phyloP scores from a whole-genome alignment of 2,329 filamentous ascomycete genomes.

The Epichloe baconii region DNA sequence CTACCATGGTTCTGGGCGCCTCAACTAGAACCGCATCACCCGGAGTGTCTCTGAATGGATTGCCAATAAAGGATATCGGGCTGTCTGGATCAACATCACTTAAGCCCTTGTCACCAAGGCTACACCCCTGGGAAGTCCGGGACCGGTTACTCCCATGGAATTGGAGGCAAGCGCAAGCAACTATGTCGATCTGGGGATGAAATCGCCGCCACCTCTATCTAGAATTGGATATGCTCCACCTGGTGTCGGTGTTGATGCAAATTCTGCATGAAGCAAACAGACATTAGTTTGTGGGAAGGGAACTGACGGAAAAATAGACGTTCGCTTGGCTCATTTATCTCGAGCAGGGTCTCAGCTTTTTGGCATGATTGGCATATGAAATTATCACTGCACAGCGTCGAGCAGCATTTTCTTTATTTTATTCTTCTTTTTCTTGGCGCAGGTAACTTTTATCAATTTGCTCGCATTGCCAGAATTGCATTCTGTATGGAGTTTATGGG shows the following conservation, averaged over 20 bases:
- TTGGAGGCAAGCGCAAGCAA: conserved; percentile 28
- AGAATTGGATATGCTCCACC: background rate
- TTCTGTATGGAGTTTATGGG: background rate
- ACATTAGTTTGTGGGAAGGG: background rate
- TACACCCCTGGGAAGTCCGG: conserved; percentile 44
- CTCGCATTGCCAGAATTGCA: background rate
- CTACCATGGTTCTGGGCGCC: conserved; percentile 29
- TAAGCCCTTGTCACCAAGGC: conserved; percentile 36
- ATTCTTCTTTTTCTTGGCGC: background rate
- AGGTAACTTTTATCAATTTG: background rate
- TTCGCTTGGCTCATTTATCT: background rate
- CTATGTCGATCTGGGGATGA: conserved; percentile 19
- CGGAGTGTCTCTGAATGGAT: conserved; percentile 20
- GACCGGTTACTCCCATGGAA: conserved; percentile 49
- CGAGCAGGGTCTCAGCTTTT: background rate
- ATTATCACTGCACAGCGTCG: background rate
- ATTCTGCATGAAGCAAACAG: background rate
- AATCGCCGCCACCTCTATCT: background rate
- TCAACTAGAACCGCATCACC: conserved; percentile 14
- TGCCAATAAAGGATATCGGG: conserved; percentile 24
- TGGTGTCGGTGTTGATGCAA: background rate
- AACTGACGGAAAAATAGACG: background rate
- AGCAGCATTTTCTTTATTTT: background rate
- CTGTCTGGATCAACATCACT: conserved; percentile 25
- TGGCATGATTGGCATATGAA: background rate